Evolutionary conservation across 306 rosid species (phyloP).

Genomic region (Lotus japonicus): DNA sequence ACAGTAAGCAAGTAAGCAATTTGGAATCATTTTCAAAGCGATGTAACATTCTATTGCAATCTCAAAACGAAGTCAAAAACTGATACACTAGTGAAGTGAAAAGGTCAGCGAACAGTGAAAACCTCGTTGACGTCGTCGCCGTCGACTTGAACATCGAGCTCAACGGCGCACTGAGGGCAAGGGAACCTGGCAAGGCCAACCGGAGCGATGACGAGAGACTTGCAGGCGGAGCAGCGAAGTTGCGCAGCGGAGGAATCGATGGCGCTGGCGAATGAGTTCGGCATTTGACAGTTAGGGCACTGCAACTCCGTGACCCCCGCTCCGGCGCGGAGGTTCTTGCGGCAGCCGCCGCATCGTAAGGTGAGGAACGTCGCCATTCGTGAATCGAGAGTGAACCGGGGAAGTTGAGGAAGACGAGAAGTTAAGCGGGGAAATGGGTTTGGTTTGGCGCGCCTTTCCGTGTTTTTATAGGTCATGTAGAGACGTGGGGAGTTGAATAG

Average conservation of each 20-base stretch:
- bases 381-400: too few species aligned
- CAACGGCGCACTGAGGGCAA: conserved; percentile 69
- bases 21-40: neutral
- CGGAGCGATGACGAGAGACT: conserved; percentile 60
- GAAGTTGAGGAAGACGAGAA: neutral
- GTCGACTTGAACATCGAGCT: conserved; percentile 47
- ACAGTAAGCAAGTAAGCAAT: neutral
- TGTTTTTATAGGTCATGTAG: neutral
- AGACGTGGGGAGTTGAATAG: too few species aligned
- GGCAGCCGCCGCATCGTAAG: conserved; percentile 69
- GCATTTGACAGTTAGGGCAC: conserved; percentile 62
- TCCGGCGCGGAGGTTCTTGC: conserved; percentile 36
- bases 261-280: conserved; percentile 50
- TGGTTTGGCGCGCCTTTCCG: neutral
- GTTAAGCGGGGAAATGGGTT: too few species aligned
- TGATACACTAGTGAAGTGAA: neutral
- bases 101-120: neutral
- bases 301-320: conserved; percentile 52
- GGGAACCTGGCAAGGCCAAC: conserved; percentile 50
- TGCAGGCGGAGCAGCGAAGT: conserved; percentile 68
- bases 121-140: conserved; percentile 29
- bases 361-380: neutral
- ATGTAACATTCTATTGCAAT: neutral
- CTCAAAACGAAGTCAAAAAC: conserved; percentile 2
- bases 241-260: conserved; percentile 21